Conservation (phyloP, 2,329 filamentous ascomycete species). For the Scorias spongiosa region DNA sequence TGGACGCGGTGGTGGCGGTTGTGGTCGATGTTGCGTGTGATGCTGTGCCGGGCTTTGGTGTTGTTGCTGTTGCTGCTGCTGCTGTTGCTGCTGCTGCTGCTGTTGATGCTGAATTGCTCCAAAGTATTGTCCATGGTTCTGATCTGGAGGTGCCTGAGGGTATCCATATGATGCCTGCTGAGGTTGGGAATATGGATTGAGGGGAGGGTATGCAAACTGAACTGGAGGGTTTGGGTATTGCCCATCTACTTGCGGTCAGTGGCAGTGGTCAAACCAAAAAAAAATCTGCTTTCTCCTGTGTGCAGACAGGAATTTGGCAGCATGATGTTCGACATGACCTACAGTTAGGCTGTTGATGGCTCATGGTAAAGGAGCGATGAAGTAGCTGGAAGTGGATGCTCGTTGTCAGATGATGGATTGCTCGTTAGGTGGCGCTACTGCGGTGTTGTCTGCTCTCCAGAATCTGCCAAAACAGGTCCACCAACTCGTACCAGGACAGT, state of each 20-base stretch:
- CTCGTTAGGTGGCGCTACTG: background rate
- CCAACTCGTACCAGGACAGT: no score
- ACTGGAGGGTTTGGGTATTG: background rate
- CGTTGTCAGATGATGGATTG: background rate
- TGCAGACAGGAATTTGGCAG: no score
- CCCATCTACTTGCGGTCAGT: background rate
- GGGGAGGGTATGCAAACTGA: background rate
- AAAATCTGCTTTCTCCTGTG: no score
- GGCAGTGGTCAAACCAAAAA: background rate
- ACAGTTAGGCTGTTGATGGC: background rate
- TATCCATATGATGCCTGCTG: background rate
- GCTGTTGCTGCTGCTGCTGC: conserved; percentile 1
- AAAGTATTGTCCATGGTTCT: background rate
- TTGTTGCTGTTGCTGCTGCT: conserved; percentile 2
- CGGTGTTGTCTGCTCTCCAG: background rate
- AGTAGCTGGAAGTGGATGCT: background rate
- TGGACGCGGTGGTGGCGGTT: conserved; percentile 3
- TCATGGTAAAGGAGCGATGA: background rate
- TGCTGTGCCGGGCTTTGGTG: conserved; percentile 1
- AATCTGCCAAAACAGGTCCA: no score
- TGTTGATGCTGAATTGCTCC: background rate
- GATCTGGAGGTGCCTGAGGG: background rate
- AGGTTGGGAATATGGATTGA: background rate
- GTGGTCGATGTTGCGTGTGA: conserved; percentile 1
- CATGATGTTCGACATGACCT: background rate